Evolutionary conservation across 495 filamentous ascomycete species (phyloP).

Genomic region (Hyaloscypha bicolor): DNA sequence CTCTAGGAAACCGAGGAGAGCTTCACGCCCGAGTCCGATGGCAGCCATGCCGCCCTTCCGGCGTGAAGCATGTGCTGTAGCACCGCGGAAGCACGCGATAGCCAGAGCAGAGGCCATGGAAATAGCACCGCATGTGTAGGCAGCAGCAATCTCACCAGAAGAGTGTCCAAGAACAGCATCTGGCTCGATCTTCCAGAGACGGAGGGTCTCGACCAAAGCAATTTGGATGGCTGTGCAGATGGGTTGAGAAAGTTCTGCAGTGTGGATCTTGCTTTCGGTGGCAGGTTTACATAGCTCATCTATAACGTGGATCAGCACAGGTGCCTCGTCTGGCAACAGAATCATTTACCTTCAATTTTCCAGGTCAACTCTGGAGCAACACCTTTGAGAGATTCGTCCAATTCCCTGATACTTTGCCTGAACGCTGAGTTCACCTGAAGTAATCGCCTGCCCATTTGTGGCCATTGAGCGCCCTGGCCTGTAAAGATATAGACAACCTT

Average conservation of each 20-base stretch:
- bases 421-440: conserved; percentile 25
- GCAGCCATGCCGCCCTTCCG: conserved; percentile 2
- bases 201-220: conserved; percentile 47
- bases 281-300: too few relatives aligned
- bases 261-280: not conserved
- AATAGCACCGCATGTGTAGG: conserved; percentile 43
- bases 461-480: conserved; percentile 47
- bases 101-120: conserved; percentile 48
- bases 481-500: too few relatives aligned
- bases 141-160: conserved; percentile 50
- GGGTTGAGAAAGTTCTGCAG: not conserved
- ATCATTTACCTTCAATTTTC: too few relatives aligned
- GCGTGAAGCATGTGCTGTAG: not conserved
- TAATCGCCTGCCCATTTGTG: conserved; percentile 61
- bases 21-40: not conserved
- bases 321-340: too few relatives aligned
- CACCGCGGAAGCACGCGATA: conserved; percentile 48
- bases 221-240: not conserved
- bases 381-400: too few relatives aligned
- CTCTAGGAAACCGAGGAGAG: not conserved
- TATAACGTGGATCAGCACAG: too few relatives aligned
- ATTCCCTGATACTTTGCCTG: too few relatives aligned
- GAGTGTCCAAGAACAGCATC: conserved; percentile 60
- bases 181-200: conserved; percentile 40
- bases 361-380: too few relatives aligned